Conservation (phyloP, 495 filamentous ascomycete species). For the Filosporella fistucella region DNA sequence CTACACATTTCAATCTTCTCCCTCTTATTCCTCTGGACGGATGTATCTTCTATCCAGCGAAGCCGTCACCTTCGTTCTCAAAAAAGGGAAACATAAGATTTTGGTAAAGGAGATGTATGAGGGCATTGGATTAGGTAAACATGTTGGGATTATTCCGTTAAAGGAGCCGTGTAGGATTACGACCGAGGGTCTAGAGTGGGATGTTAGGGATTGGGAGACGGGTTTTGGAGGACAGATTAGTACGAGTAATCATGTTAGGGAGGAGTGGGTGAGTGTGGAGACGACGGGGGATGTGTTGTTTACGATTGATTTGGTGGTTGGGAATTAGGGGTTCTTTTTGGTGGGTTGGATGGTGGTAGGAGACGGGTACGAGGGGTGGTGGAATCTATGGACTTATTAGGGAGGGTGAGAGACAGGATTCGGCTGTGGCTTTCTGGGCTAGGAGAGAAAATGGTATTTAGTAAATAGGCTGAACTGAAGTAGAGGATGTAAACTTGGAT, state of each 20-base stretch:
- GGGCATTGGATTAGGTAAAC: conserved; percentile 46
- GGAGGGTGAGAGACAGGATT: too few species aligned
- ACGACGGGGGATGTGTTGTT: conserved; percentile 73
- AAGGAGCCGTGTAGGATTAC: conserved; percentile 67
- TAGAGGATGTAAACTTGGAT: too few species aligned
- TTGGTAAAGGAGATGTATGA: conserved; percentile 43
- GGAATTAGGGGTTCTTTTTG: background rate
- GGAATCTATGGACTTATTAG: too few species aligned
- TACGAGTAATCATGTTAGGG: conserved; percentile 83
- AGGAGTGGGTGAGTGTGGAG: conserved; percentile 50
- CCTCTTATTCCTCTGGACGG: conserved; percentile 36
- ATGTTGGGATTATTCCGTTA: conserved; percentile 83
- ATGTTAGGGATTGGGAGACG: conserved; percentile 75
- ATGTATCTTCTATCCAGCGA: conserved; percentile 73
- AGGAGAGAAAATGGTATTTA: too few species aligned
- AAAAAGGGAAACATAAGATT: conserved; percentile 62
- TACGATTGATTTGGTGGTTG: conserved; percentile 63
- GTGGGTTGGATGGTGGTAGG: too few species aligned
- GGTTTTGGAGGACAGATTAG: conserved; percentile 80
- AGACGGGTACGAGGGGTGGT: too few species aligned
- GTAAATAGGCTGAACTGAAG: too few species aligned
- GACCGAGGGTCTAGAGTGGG: conserved; percentile 83
- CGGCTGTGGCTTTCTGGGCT: too few species aligned
- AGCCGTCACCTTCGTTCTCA: conserved; percentile 76
- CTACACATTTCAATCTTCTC: conserved; percentile 49